Conservation (phyloP, 2,329 filamentous ascomycete genomes). For the Calonectria leucothoes region DNA sequence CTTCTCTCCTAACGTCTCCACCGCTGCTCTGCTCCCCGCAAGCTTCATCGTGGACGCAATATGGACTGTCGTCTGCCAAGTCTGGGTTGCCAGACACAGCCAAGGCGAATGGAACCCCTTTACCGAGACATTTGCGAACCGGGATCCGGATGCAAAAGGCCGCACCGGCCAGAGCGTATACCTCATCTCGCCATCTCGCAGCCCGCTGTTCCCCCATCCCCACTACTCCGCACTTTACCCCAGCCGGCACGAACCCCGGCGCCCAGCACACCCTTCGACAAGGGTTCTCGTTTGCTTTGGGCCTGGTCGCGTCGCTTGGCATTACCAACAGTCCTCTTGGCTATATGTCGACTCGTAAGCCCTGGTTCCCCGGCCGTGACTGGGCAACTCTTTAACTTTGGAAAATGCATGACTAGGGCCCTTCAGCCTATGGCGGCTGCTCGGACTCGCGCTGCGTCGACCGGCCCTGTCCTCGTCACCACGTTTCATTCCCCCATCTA, state of each 20-base stretch:
- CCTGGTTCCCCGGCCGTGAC: conserved; percentile 22
- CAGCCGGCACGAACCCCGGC: conserved; percentile 13
- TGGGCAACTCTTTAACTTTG: conserved; percentile 14
- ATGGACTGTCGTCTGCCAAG: neutral
- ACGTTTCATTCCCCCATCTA: conserved; percentile 35
- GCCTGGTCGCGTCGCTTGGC: conserved; percentile 18
- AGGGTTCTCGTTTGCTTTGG: conserved; percentile 7
- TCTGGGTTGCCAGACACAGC: neutral
- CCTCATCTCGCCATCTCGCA: conserved; percentile 24
- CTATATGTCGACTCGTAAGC: conserved; percentile 19
- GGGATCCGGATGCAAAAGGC: neutral
- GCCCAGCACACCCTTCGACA: neutral
- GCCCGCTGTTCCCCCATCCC: conserved; percentile 24
- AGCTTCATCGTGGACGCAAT: neutral
- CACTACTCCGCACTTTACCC: conserved; percentile 41
- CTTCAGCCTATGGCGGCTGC: conserved; percentile 3
- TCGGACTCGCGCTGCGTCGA: neutral
- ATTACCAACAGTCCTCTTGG: conserved; percentile 20
- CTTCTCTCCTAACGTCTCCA: conserved; percentile 1
- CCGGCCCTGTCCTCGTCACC: conserved; percentile 28
- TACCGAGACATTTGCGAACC: neutral
- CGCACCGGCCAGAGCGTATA: neutral
- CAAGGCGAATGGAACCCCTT: neutral
- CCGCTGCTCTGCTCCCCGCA: neutral
- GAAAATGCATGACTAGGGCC: conserved; percentile 5